Evolutionary conservation across 2,329 filamentous ascomycete species (phyloP), one percentile per base, ranked within the genome.

Genomic region (Nemania serpens): DNA sequence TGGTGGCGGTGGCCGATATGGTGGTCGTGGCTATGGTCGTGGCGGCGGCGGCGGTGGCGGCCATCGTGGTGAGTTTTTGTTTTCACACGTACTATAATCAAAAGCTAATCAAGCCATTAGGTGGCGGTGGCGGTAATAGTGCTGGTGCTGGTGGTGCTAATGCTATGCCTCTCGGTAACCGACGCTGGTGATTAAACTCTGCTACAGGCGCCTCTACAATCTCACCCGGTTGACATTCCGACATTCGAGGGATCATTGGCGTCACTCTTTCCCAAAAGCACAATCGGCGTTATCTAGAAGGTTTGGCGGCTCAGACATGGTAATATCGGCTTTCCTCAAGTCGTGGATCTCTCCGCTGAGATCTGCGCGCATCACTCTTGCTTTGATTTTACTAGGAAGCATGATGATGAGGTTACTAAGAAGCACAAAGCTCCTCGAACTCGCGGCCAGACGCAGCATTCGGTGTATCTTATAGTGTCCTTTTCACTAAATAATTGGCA

Each of bases 1-100:
- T 59, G 92, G 92, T 61, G 90, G 90, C 55, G 87, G 90, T 68
- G 87, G 91, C 72, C 84, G 89, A 66, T 88, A 86, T 72, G 87
- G 89, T 72, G 87, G 85, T 71, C 80, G 85, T 69, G 81, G 91
- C 71, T 89, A 89, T 75, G 84, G 88, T 68, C 76, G 84, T 29
- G 25, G 25, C 25, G 25, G 25, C 67, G 80, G 84, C 67, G 82
- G 88, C 68, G 76, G 84, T 68, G 80, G 84, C 68, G 82, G 87
- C 68, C 80, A 68, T 65, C 67, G 72, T 69, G 71, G 71, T 74
- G 69, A 25, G 70, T 66, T 55, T 17, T 17, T 47, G n/a, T 46
- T 12, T 20, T 51, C 17, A 34, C 11, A 22, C 7, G n/a, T 25
- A 18, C 45, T n/a, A 49, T 22, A 11, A 47, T 25, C 54, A 49